Conservation (phyloP, 2,329 filamentous ascomycete species). For the Anthostomella pinea region DNA sequence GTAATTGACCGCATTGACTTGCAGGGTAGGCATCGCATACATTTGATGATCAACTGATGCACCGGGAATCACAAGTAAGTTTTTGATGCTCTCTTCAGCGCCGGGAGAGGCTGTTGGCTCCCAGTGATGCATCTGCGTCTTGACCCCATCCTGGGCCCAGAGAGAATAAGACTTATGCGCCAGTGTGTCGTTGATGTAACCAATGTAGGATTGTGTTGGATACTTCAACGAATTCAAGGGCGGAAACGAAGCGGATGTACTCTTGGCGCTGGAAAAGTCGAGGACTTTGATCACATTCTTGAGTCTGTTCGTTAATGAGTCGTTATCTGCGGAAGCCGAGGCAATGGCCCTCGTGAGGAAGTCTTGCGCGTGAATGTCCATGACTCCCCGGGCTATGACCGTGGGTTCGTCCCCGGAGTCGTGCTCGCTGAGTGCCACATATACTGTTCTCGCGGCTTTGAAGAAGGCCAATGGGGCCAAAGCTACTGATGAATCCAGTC, state of each 20-base stretch:
- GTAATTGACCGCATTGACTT: conserved; percentile 62
- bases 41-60: conserved; percentile 63
- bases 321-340: conserved; percentile 48
- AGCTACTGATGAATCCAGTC: conserved; percentile 56
- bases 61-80: conserved; percentile 61
- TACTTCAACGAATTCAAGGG: conserved; percentile 57
- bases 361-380: conserved; percentile 52
- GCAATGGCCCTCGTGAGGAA: conserved; percentile 56
- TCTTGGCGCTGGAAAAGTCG: conserved; percentile 54
- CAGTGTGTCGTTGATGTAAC: conserved; percentile 51
- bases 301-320: conserved; percentile 41
- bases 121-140: conserved; percentile 55
- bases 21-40: conserved; percentile 60
- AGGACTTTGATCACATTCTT: conserved; percentile 49
- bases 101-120: conserved; percentile 48
- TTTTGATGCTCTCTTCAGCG: conserved; percentile 38
- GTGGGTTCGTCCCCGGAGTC: conserved; percentile 21
- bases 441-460: conserved; percentile 60
- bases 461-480: conserved; percentile 56
- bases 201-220: conserved; percentile 44
- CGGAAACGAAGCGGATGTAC: conserved; percentile 50
- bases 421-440: conserved; percentile 53
- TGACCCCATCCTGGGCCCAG: conserved; percentile 49
- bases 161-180: conserved; percentile 44
- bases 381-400: conserved; percentile 57